Evolutionary conservation across 2,329 filamentous ascomycete species (phyloP).

Genomic region (Nemania diffusa): DNA sequence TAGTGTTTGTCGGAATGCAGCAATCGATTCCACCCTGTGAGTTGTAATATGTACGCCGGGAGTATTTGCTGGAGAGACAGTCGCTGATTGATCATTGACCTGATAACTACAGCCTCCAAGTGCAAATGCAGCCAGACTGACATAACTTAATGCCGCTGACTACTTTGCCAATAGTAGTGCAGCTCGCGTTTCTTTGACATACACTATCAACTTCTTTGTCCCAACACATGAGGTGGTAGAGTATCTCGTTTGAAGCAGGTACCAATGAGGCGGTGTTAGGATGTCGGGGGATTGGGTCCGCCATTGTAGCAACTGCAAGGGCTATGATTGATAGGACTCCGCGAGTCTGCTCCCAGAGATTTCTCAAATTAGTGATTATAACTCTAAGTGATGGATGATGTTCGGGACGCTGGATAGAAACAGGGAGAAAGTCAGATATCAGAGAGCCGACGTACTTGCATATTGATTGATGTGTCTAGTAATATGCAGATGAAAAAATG

Average conservation of each 20-base stretch:
- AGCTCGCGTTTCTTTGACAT: neutral
- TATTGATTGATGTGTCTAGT: neutral
- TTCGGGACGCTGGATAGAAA: neutral
- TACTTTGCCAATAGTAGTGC: neutral
- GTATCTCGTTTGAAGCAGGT: neutral
- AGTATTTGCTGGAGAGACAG: neutral
- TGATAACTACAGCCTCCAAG: neutral
- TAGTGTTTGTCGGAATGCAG: neutral
- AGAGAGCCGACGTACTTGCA: slow-evolving; percentile 2
- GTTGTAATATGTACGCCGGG: neutral
- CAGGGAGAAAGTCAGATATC: neutral
- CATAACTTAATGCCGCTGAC: neutral
- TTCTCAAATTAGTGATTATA: neutral
- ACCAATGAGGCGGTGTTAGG: neutral
- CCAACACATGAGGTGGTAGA: slow-evolving; percentile 11
- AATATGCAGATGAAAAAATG: neutral
- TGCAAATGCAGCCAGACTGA: slow-evolving; percentile 2
- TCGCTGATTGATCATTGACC: neutral
- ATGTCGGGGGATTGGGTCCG: neutral
- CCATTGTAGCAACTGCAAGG: neutral
- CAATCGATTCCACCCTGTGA: neutral
- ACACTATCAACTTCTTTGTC: neutral
- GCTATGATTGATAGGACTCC: neutral
- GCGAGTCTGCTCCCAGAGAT: neutral
- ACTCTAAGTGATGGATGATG: neutral